These are phyloP conservation scores for sorghum (Sorghum bicolor) DNA, from an alignment of 176 grass and related monocot species.

Conservation along the genomic window Sorghum_bicolor_NCBIv3 NC_012876.2:63028001-63028500, in stretches of 20 bases:
- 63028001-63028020: too few relatives aligned
- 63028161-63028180: neutral
- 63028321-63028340: neutral
- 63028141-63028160: neutral
- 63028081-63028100: too few relatives aligned
- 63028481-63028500: too few relatives aligned
- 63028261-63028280: neutral
- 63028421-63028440: neutral
- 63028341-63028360: neutral
- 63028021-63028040: too few relatives aligned
- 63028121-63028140: neutral
- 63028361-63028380: neutral
- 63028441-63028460: neutral
- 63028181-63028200: neutral
- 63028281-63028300: conserved; percentile 20
- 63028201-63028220: neutral
- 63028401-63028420: neutral
- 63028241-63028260: neutral
- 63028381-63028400: neutral
- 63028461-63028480: too few relatives aligned
- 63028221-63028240: conserved; percentile 10
- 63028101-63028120: neutral
- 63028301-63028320: conserved; percentile 20
- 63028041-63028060: too few relatives aligned
- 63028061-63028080: too few relatives aligned